Base-by-base conservation (phyloP, 2,329 filamentous ascomycete species). In the Elsinoe perseae region DNA sequence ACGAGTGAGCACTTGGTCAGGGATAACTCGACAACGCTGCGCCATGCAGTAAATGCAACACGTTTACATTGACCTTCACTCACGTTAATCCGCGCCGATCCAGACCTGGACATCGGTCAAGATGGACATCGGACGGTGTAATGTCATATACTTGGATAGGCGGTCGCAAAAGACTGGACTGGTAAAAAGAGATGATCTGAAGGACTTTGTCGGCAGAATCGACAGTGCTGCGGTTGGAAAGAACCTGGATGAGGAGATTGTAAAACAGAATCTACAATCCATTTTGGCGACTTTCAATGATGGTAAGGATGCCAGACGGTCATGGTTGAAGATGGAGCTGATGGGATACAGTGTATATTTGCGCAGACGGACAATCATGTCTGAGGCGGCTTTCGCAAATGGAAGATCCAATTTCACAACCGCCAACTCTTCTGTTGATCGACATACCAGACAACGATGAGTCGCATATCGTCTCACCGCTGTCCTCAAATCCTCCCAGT, bases 81-180 rank as follows among this genome's bases (percentile, higher is more conserved):
- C 40, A 25, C 40, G 25, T 23, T 25, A 44, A 4, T 44, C 20
- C 23, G 40, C 40, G 40, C 40, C 23, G 44, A 14, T 32, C 25
- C 14, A 16, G 21, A 8, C 30, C 18, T 4, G 48, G 20, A 28
- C 20, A n/a, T 28, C 52, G 21, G 14, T 46, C 53, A 20, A 36
- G 30, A 74, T 74, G 72, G 70, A 73, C 57, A 70, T 72, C 70
- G 71, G 70, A 63, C 67, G 69, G 57, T 73, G 71, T 65, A 72
- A 73, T 64, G 67, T 74, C 53, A 70, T 74, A 58, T 74, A 74
- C 66, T 65, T 73, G 60, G 70, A 74, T 63, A 68, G 71, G 50
- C 68, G 71, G 55, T 70, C 70, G 58, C 67, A 42, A 25, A 40
- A 70, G n/a, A 59, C 55, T n/a, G 57, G 57, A 28, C 20, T 58